Evolutionary conservation across 345 rosid species (phyloP), one percentile per base, ranked within the genome.

Genomic region (Bretschneidera sinensis): DNA sequence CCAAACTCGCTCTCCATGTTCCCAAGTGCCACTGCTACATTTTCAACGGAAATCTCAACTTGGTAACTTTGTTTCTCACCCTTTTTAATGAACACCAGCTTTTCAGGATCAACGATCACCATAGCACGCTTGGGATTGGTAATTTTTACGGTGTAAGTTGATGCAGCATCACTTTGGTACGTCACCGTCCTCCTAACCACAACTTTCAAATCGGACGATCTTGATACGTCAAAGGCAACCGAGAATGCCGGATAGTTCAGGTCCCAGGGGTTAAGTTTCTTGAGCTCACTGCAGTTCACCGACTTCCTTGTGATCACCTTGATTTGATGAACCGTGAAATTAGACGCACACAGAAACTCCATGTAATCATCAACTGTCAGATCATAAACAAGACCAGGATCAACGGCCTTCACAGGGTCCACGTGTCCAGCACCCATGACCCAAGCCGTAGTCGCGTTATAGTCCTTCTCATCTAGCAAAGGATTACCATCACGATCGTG

Each of bases 391-490:
- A n/a, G n/a, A n/a, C n/a, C n/a, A 11, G 74, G 68, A 49, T 70
- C 65, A 2, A 48, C n/a, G 17, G 74, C 74, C 33, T 35, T 59
- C 19, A 21, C 18, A 5, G 61, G 69, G 13, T 70, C 62, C 48
- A 64, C 57, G 23, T 70, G 74, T 22, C 74, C 74, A 2, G 62
- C 34, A 17, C 74, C 69, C 65, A 64, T 64, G 0, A 17, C 60
- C 69, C 65, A 54, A 1, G 33, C 5, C 0, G n/a, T 54, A 19
- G 49, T 23, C 17, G 1, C 14, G 0, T 13, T 48, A 5, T 43
- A 6, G 17, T 45, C 43, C 17, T 33, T 23, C 21, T 64, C 47
- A 0, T 24, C 62, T 0, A 55, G 47, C 5, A 71, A 3, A 0
- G 62, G 58, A 0, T 64, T 59, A 0, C 70, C 70, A 21, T 59